phyloP scores from a whole-genome alignment of 2,329 filamentous ascomycete species.

The Thelonectria blattea region DNA sequence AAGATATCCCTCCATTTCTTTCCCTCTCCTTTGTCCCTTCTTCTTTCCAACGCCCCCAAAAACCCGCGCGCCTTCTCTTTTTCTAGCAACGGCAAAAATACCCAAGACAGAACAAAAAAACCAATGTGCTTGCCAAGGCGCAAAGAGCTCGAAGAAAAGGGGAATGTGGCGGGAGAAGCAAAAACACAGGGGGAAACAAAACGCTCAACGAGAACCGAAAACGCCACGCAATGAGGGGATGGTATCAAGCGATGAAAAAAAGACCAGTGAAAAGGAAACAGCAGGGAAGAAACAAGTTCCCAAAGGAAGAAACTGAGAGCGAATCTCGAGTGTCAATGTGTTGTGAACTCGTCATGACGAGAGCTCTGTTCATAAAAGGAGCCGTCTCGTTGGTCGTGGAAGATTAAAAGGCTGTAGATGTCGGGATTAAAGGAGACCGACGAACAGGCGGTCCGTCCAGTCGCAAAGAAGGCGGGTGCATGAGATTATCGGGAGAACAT shows the following conservation, averaged over 20 bases:
- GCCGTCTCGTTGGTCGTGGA: slow-evolving; percentile 34
- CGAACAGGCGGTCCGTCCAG: slow-evolving; percentile 11
- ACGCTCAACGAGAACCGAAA: slow-evolving; percentile 25
- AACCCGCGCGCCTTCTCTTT: not conserved
- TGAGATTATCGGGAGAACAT: slow-evolving; percentile 34
- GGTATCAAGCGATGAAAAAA: slow-evolving; percentile 35
- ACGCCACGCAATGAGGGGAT: slow-evolving; percentile 40
- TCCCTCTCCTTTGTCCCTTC: not conserved
- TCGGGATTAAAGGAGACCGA: slow-evolving; percentile 19
- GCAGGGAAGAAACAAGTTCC: slow-evolving; percentile 6
- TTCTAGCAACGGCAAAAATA: slow-evolving; percentile 2
- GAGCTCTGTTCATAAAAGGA: slow-evolving; percentile 33
- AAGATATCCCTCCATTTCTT: slow-evolving; percentile 7
- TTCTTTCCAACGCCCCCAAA: slow-evolving; percentile 12
- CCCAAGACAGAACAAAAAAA: slow-evolving; percentile 10
- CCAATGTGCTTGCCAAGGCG: not conserved
- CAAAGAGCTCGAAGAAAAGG: not conserved
- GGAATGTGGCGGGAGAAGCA: not conserved
- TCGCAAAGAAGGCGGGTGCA: slow-evolving; percentile 18
- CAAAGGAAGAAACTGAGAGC: slow-evolving; percentile 9
- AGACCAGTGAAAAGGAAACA: slow-evolving; percentile 6
- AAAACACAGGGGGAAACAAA: not conserved
- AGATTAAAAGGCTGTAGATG: slow-evolving; percentile 30
- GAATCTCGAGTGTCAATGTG: slow-evolving; percentile 6
- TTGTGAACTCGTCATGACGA: slow-evolving; percentile 31